Conservation (phyloP, 306 rosid genomes). For the Lotus japonicus region DNA sequence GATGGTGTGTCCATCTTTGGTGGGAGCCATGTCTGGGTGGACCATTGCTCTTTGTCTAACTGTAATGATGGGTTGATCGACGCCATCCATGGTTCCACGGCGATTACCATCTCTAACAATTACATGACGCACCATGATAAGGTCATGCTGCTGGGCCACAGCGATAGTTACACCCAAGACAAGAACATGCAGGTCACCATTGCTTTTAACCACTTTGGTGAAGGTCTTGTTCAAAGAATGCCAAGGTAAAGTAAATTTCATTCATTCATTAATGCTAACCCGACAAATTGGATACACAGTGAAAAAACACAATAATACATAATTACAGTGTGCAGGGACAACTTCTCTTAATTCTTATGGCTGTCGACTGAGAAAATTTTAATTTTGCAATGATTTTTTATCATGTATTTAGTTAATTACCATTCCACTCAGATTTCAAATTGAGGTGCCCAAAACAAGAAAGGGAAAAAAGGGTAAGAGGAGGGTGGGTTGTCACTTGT, state of each 20-base stretch:
- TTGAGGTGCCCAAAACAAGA: too few relatives aligned
- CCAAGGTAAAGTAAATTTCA: conserved; percentile 56
- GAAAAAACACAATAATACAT: too few relatives aligned
- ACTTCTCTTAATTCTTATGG: too few relatives aligned
- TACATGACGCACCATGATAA: conserved; percentile 96
- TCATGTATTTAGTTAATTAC: too few relatives aligned
- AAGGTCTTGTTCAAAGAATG: conserved; percentile 96
- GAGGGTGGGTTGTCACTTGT: background rate
- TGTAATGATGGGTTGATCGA: conserved; percentile 79
- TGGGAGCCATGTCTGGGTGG: conserved; percentile 92
- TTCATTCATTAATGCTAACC: too few relatives aligned
- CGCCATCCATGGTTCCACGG: conserved; percentile 82
- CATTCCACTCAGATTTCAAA: too few relatives aligned
- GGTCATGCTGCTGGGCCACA: conserved; percentile 90
- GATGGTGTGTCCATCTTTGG: conserved; percentile 96
- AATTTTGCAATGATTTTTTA: too few relatives aligned
- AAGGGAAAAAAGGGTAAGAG: background rate
- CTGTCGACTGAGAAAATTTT: too few relatives aligned
- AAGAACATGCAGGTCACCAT: conserved; percentile 92
- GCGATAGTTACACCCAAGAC: conserved; percentile 77
- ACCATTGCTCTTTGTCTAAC: conserved; percentile 81
- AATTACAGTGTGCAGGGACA: too few relatives aligned
- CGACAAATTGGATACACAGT: too few relatives aligned
- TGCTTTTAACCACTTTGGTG: conserved; percentile 95
- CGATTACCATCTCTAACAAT: conserved; percentile 87